Base-by-base conservation (phyloP, 2,329 filamentous ascomycete species). In the Fusarium xylarioides region DNA sequence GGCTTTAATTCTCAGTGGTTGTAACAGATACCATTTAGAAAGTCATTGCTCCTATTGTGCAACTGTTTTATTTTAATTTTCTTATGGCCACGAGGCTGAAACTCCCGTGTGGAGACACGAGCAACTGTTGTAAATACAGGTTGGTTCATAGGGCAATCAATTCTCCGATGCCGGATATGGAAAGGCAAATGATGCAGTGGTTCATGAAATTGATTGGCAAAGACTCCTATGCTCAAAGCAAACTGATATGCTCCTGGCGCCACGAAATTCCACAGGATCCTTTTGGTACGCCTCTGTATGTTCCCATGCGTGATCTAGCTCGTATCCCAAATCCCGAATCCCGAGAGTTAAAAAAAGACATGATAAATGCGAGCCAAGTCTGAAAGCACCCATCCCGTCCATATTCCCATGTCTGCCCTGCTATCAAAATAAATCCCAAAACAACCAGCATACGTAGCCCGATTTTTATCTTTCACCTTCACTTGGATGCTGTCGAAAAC, bases 131-230 rank as follows among this genome's bases (percentile, higher is more conserved):
- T 55, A 74, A 77, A 77, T 77, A 54, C 44, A 53, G 30, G 28
- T 34, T 47, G 68, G 70, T 62, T 69, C 50, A 77, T 75, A 77
- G 75, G 75, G 50, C 72, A 67, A 70, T 67, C 19, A 72, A 66
- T 68, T 56, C 50, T 63, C 67, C 64, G 50, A 64, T 54, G 62
- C 70, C 70, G 61, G 50, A 60, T 53, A 54, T 32, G 63, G 61
- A 38, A 67, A 42, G 44, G 40, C 34, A 44, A 66, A 67, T 30
- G 54, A 52, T 30, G 49, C 18, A 21, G 34, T n/a, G 43, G 26
- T 28, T 38, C 28, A 43, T 34, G 37, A 56, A 47, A 49, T 38
- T 43, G 32, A 65, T 35, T 50, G 15, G 34, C 37, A 55, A 55
- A 63, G 40, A 65, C 66, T 47, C 52, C 52, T 44, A 28, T 32